Conservation (phyloP, 495 filamentous ascomycete species). For the Lophiostoma macrostomum region DNA sequence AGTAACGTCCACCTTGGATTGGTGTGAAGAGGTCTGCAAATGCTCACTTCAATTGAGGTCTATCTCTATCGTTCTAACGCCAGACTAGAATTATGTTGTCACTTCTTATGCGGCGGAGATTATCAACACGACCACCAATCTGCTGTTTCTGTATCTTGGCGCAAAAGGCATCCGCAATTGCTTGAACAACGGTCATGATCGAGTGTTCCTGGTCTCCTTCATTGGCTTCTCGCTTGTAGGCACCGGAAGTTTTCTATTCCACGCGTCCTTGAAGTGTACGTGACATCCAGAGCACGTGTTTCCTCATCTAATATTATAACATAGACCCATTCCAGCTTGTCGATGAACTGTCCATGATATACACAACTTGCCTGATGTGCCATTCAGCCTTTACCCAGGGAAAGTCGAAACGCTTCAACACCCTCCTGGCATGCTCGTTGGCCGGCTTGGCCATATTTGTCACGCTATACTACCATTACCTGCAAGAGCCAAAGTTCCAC, state of each 20-base stretch:
- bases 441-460: conserved; percentile 69
- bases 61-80: not conserved
- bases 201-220: conserved; percentile 43
- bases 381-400: conserved; percentile 82
- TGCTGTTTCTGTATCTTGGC: conserved; percentile 42
- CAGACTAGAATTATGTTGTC: conserved; percentile 43
- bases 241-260: conserved; percentile 43
- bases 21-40: conserved; percentile 81
- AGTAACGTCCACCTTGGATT: conserved; percentile 86
- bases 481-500: conserved; percentile 90
- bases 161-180: conserved; percentile 41
- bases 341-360: conserved; percentile 97
- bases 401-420: conserved; percentile 51
- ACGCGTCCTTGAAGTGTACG: conserved; percentile 44
- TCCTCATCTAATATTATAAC: not conserved
- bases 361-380: conserved; percentile 91
- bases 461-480: conserved; percentile 88
- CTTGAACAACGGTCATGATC: conserved; percentile 40
- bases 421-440: conserved; percentile 59
- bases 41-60: not conserved
- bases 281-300: not conserved
- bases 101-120: conserved; percentile 45
- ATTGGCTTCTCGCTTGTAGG: conserved; percentile 44
- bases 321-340: conserved; percentile 96
- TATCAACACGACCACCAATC: conserved; percentile 45